Evolutionary conservation across 129 eudicot genomes (phyloP), one percentile per base, ranked within the genome.

Genomic region (Ambrosia trifida): DNA sequence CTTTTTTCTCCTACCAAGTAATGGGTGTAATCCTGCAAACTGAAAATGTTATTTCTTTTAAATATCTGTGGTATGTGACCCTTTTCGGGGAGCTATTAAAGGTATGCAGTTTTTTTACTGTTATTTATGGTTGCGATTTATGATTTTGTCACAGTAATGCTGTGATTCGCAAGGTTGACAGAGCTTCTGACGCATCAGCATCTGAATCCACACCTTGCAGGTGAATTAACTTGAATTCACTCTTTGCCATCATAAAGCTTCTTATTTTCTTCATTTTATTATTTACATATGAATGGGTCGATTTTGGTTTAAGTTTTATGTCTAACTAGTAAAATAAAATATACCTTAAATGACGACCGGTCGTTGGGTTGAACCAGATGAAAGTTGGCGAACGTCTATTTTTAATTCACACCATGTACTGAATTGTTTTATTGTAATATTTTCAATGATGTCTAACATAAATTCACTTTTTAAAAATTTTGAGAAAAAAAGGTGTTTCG

Each of bases 101-200:
- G 11, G 64, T n/a, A 16, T 43, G 68, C 61, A 12, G 17, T 56
- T 60, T 11, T 83, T 76, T 2, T 35, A 30, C 91, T 87, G 93
- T 77, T 78, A 62, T 62, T 32, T 35, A 61, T 31, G 7, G 24
- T 7, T 62, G 45, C 0, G 4, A 2, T 61, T 35, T 33, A n/a
- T 64, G 2, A 62, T 49, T 71, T 80, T 70, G 7, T 18, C 64
- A 35, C 94, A 93, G 98, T 77, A 76, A 87, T 82, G 91, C 92
- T 4, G 90, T 89, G 12, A 72, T 84, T 41, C 93, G 91, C 32
- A 85, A 85, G 74, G 87, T 84, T 14, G 88, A 89, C 12, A 85
- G 68, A 83, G 83, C 73, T 74, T 79, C 62, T 16, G 88, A 82
- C 54, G 24, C 64, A 38, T 51, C 96, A 66, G 14, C 78, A 62